Percentiles rank a stretch among this genome's conserved stretches.
Evolutionary conservation across 2,329 filamentous ascomycete genomes (phyloP).

Genomic region (Alternaria arbusti): DNA sequence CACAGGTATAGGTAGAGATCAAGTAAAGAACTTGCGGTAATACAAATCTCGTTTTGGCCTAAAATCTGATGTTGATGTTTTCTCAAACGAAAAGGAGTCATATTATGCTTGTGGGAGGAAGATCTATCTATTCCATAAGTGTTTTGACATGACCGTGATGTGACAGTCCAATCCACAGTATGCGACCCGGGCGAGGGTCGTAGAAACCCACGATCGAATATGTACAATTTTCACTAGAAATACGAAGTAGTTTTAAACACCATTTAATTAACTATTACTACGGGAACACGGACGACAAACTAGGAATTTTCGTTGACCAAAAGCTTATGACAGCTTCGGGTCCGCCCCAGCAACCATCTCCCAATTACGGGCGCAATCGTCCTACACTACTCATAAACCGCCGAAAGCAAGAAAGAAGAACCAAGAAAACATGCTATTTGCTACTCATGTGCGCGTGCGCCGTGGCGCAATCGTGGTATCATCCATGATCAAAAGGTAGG

Average conservation of each 20-base stretch:
- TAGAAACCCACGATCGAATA: neutral
- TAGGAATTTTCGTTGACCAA: slow-evolving; percentile 10
- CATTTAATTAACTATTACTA: slow-evolving; percentile 32
- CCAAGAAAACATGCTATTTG: slow-evolving; percentile 12
- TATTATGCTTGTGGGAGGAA: neutral
- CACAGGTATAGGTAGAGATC: neutral
- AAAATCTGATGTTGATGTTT: neutral
- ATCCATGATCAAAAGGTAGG: slow-evolving; percentile 34
- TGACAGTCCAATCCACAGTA: neutral
- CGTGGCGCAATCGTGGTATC: slow-evolving; percentile 41
- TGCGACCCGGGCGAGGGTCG: neutral
- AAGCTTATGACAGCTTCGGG: neutral
- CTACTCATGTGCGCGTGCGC: slow-evolving; percentile 27
- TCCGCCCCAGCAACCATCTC: slow-evolving; percentile 1
- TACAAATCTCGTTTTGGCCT: neutral
- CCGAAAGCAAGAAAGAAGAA: slow-evolving; percentile 10
- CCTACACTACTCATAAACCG: neutral
- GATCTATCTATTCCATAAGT: neutral
- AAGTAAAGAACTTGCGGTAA: neutral
- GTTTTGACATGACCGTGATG: neutral
- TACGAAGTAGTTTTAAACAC: neutral
- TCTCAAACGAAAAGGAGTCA: neutral
- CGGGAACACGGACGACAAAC: slow-evolving; percentile 2
- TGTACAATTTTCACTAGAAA: neutral
- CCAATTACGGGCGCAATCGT: slow-evolving; percentile 20